Conservation (phyloP, 805 yeast genomes). For the Naumovozyma dairenensis region DNA sequence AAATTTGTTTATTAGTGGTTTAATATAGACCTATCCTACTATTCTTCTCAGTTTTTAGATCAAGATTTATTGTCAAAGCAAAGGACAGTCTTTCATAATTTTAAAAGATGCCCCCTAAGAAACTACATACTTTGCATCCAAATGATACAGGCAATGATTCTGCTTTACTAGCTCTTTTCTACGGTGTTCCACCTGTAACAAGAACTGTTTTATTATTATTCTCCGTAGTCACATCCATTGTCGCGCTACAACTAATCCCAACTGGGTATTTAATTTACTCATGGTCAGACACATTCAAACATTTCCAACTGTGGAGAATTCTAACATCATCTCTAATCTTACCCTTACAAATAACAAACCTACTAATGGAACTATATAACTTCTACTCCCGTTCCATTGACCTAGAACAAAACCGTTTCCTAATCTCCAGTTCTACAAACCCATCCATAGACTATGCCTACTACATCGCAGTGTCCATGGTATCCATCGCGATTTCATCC, state of each 20-base stretch:
- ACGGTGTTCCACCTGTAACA: constrained; percentile 50
- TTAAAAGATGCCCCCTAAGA: constrained; percentile 6
- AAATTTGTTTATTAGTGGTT: too few relatives aligned
- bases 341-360: constrained; percentile 18
- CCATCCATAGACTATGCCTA: constrained; percentile 18
- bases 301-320: constrained; percentile 24
- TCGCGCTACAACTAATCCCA: constrained; percentile 28
- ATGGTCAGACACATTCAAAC: constrained; percentile 9
- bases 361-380: constrained; percentile 20
- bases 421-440: constrained; percentile 8
- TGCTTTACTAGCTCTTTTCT: too few relatives aligned
- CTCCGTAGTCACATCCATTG: constrained; percentile 35
- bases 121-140: too few relatives aligned
- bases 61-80: too few relatives aligned
- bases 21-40: too few relatives aligned
- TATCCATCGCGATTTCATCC: constrained; percentile 6
- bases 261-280: constrained; percentile 14
- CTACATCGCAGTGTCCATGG: constrained; percentile 18
- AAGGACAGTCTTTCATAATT: too few relatives aligned
- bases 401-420: constrained; percentile 17
- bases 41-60: background rate
- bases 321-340: constrained; percentile 21
- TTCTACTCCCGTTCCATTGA: constrained; percentile 20
- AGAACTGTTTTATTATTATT: constrained; percentile 43
- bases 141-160: too few relatives aligned